Base-by-base conservation (phyloP, 1,284 basidiomycete genomes). In the Ganoderma boninense region DNA sequence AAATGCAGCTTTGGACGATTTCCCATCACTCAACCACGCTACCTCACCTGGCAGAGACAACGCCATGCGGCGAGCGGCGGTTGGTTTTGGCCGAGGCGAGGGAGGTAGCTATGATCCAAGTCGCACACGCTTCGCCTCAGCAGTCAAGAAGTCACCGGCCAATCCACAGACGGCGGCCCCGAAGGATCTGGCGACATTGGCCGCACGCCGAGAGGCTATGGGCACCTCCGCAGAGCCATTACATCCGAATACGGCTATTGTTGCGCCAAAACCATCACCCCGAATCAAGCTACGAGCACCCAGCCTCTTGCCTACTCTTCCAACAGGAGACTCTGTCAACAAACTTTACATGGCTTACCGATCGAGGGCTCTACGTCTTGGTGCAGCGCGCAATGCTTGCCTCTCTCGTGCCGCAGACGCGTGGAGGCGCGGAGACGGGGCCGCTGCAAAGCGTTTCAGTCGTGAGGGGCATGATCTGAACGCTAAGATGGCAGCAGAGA, bases 331-430 rank as follows among this genome's bases (percentile, higher is more conserved):
- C 59, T 82, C 90, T 0, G 83, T 97, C 46, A 96, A 92, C 79
- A 87, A 82, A 62, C 81, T 97, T 73, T 99, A 99, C 83, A 92
- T 97, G 90, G 81, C 89, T 0, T 97, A 98, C 76, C 92, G 18
- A 4, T 29, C 18, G 56, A 77, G 93, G 35, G 95, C 95, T 29
- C 87, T 98, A 71, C 94, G 97, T 73, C 90, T 99, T 7, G 97
- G 96, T 54, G 95, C 96, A 8, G 95, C 96, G 49, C 87, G 97
- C 43, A 99, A 99, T 78, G 95, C 96, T 14, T 97, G 95, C 78
- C 87, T 99, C n/a, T 95, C 95, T 2, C 91, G 96, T 59, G 97
- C 97, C 5, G 96, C 97, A 0, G 96, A 98, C 78, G 96, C 97
- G 2, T 99, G 95, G 93, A 87, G 95, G 60, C 88, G 95, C 14